Evolutionary conservation across 176 grass and related monocot species (phyloP).

Genomic region (bread wheat (Triticum aestivum)): DNA sequence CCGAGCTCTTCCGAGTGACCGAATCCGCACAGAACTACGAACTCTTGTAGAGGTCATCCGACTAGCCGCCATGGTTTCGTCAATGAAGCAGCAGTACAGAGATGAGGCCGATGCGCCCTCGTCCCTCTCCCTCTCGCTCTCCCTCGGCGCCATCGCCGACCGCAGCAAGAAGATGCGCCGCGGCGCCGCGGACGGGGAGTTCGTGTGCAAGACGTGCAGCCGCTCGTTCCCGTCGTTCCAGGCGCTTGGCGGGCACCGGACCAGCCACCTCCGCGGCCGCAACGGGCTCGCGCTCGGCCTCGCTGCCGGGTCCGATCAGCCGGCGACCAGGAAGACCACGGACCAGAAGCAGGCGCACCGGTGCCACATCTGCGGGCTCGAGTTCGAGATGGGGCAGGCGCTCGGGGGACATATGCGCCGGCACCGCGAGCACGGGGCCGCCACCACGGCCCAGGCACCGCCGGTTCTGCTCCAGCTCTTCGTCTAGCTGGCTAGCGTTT

Average conservation of each 20-base stretch:
- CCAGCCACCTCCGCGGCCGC: slow-evolving; percentile 55
- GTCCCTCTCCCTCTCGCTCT: slow-evolving; percentile 28
- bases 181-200: neutral
- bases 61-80: neutral
- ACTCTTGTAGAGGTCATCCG: too few species aligned
- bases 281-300: slow-evolving; percentile 32
- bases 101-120: neutral
- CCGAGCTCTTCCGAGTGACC: neutral
- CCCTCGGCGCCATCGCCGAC: neutral
- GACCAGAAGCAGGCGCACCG: neutral
- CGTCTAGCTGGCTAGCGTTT: neutral
- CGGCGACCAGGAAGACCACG: neutral
- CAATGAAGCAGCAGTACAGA: neutral
- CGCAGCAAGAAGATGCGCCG: neutral
- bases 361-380: slow-evolving; percentile 48
- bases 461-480: slow-evolving; percentile 50
- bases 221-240: slow-evolving; percentile 59
- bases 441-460: slow-evolving; percentile 2
- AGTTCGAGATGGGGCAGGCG: slow-evolving; percentile 55
- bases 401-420: slow-evolving; percentile 70
- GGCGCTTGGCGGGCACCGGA: slow-evolving; percentile 57
- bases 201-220: slow-evolving; percentile 60
- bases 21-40: too few species aligned
- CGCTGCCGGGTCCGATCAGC: neutral
- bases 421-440: slow-evolving; percentile 21